Evolutionary conservation across 805 yeast species (phyloP).

Genomic region (Myxozyma melibiosi): DNA sequence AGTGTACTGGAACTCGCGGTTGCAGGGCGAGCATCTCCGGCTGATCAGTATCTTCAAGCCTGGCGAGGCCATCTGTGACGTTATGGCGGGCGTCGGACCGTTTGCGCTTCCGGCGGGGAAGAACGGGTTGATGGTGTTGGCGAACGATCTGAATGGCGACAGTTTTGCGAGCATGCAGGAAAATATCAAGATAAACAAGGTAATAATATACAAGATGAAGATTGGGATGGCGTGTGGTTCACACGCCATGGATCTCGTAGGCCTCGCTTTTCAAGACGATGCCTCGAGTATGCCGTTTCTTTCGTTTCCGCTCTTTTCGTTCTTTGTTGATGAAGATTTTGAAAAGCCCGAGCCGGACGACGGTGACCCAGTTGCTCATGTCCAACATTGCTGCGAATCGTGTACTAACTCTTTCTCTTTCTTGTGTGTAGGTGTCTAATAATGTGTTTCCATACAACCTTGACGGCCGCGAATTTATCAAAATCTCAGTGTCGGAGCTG

Average conservation of each 20-base stretch:
- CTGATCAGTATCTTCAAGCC: conserved; percentile 60
- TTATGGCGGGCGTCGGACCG: conserved; percentile 98
- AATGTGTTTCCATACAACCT: conserved; percentile 66
- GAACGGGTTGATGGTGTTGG: conserved; percentile 74
- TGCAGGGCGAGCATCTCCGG: conserved; percentile 91
- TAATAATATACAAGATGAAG: conserved; percentile 38
- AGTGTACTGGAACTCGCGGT: conserved; percentile 96
- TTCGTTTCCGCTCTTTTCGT: conserved; percentile 32
- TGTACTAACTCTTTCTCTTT: neutral
- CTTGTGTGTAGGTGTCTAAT: conserved; percentile 29
- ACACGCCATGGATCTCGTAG: conserved; percentile 16
- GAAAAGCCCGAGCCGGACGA: conserved; percentile 27
- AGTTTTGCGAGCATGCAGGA: conserved; percentile 68
- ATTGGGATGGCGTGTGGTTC: neutral
- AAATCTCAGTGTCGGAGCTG: conserved; percentile 30
- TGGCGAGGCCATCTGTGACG: conserved; percentile 85
- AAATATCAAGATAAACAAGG: conserved; percentile 69
- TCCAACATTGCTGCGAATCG: conserved; percentile 15
- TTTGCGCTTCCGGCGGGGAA: conserved; percentile 96
- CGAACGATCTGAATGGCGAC: conserved; percentile 92
- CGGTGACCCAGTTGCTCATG: conserved; percentile 26
- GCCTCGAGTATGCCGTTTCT: conserved; percentile 20
- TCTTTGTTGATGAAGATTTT: conserved; percentile 29
- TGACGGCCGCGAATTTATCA: conserved; percentile 85
- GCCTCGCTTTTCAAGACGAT: conserved; percentile 16